Base-by-base conservation (phyloP, 805 yeast genomes). In the Schwanniomyces pseudopolymorphus region DNA sequence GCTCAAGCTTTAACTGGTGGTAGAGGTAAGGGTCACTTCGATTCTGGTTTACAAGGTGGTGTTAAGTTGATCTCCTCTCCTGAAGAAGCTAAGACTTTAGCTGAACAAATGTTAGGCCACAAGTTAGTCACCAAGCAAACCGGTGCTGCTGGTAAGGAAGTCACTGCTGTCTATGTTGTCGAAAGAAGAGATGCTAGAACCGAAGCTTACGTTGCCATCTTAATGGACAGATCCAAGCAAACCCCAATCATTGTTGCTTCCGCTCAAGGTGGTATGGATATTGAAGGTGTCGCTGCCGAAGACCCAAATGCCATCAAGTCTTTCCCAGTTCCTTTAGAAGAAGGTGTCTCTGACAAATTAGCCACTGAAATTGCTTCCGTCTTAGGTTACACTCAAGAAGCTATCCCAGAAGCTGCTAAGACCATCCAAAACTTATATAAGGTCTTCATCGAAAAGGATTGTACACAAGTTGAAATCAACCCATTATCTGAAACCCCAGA, bases 1-100 rank as follows among this genome's bases (percentile, higher is more conserved):
- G 99, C 99, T 51, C 99, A 94, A 77, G 97, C 97, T 41, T 80
- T 94, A 63, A 91, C 99, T 49, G 99, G 99, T 75, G 99, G 99
- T 66, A 85, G 99, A 75, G 99, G 99, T 74, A 94, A 94, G 73
- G 99, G 99, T 54, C 91, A 89, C 72, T 91, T 94, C 57, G 97
- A 91, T 74, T 84, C 84, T 60, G 99, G 99, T 44, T 83, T 89
- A 67, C 84, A 92, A 75, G 96, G 97, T 43, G 99, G 99, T 78
- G 97, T 94, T 62, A 87, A 89, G 75, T 79, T 94, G 72, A 88
- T 89, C 58, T 77, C 84, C 48, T 77, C 91, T 47, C 84, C 97
- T 38, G 86, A 85, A 63, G 91, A 92, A 75, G 97, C 96, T 49
- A 79, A 77, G 69, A 86, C 85, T 65, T 78, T 88, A 62, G 94